Evolutionary conservation across 345 rosid genomes (phyloP), one percentile per base, ranked within the genome.

Genomic region (Angophora floribunda): DNA sequence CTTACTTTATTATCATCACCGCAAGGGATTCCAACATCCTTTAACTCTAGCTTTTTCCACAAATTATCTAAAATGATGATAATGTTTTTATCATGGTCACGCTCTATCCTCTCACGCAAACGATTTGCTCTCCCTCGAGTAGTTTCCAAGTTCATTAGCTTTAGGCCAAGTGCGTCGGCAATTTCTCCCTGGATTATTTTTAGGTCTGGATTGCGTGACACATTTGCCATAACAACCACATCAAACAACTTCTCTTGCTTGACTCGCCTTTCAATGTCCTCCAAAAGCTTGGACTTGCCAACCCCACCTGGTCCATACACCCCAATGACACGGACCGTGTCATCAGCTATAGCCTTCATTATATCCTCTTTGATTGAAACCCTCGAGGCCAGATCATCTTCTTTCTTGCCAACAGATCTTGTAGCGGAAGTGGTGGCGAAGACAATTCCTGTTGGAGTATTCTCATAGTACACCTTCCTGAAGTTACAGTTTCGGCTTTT

Each of bases 41-140:
- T 84, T 53, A 90, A 44, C 3, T 92, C 79, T 7, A 92, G 30
- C 24, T 41, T 55, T 3, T 86, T 24, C 92, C 92, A 89, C 3
- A 93, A 52, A 59, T 91, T 85, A 51, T 93, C 94, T n/a, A 93
- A 63, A 57, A 93, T 87, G 4, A 93, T 84, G 50, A 93, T 89
- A 44, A 89, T n/a, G 19, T 57, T 91, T 79, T 65, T 36, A 11
- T 36, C 52, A 85, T n/a, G 4, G 21, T 10, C 13, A 3, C 1
- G 1, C 57, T 57, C 85, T 84, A 91, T 28, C n/a, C 89, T 53
- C 1, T 9, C 5, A 5, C 70, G 14, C 16, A 91, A 55, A 49
- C 75, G 51, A 6, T 57, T 9, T 19, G 90, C 92, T 57, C 92
- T 86, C 16, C 17, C 89, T 5, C 4, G 1, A 14, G 11, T 86